phyloP scores from a whole-genome alignment of 2,329 filamentous ascomycete species.

The Sporothrix dimorphospora region DNA sequence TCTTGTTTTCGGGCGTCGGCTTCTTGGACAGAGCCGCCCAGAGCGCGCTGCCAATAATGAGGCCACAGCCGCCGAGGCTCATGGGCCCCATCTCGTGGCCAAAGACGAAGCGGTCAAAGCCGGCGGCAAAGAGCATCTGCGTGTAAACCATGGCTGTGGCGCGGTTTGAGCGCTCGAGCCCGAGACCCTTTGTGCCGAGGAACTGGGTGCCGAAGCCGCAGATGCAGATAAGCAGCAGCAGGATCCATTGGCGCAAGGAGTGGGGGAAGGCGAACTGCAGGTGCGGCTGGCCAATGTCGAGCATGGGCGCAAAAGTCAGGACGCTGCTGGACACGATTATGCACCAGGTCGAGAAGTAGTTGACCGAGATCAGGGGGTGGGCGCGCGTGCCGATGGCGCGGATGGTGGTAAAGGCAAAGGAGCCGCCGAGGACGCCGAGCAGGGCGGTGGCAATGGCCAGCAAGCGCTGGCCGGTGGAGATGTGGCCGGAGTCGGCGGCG shows the following conservation, averaged over 20 bases:
- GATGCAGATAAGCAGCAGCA: conserved; percentile 68
- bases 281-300: conserved; percentile 51
- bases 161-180: conserved; percentile 65
- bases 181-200: conserved; percentile 75
- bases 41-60: conserved; percentile 58
- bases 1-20: conserved; percentile 28
- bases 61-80: conserved; percentile 54
- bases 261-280: conserved; percentile 50
- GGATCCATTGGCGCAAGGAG: conserved; percentile 60
- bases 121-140: conserved; percentile 59
- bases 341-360: conserved; percentile 76
- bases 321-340: conserved; percentile 67
- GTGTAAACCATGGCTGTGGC: conserved; percentile 63
- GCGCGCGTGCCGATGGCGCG: conserved; percentile 78
- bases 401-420: conserved; percentile 74
- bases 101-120: conserved; percentile 57
- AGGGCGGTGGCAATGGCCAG: conserved; percentile 54
- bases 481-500: conserved; percentile 7
- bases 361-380: conserved; percentile 82
- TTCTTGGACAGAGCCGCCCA: conserved; percentile 54
- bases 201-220: conserved; percentile 87
- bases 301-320: conserved; percentile 56
- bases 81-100: conserved; percentile 53
- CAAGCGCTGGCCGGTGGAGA: conserved; percentile 33
- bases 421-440: conserved; percentile 75